Evolutionary conservation across 1,139 yeast species (phyloP), one percentile per base, ranked within the genome.

Genomic region (Magnusiomyces paraingens): DNA sequence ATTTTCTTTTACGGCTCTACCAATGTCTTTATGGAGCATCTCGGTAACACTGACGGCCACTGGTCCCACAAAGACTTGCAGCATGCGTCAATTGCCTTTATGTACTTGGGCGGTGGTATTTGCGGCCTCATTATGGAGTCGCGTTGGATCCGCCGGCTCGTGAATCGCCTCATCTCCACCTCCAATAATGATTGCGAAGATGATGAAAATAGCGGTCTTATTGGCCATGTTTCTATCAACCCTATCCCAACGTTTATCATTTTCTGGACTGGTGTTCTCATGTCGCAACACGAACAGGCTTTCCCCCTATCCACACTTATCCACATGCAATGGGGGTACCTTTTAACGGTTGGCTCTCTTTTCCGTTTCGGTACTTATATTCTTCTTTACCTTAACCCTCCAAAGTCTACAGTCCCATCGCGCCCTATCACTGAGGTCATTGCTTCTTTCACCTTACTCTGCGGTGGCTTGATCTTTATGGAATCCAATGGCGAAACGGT

Each of bases 21-120:
- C 26, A 91, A 93, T 67, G 76, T 93, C 36, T 93, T 93, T 66
- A 70, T 93, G 71, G 99, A 93, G 71, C 97, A 89, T 68, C 77
- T 93, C 61, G 85, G 95, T 5, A 76, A 80, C 55, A 67, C 73
- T 17, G 91, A 85, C 52, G 94, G 93, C 40, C 81, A 70, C 51
- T 93, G 97, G 96, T 75, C 87, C 11, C 86, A 95, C 44, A 91
- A 91, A 70, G 99, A 93, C 68, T 78, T 93, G 60, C 98, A 93
- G 71, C 99, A 93, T 68, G 95, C 77, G 11, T 88, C 96, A 15
- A 91, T 93, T 69, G 99, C 99, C 1, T 93, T 93, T 68, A 86
- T 93, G 81, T 93, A 78, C 68, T 77, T 93, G 63, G 98, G 99
- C 11, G 83, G 93, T 53, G 99, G 99, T 4, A 73, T 90, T 45